These are phyloP conservation scores for Digitaria exilis DNA, from an alignment of 202 grass and related monocot genomes.

Conservation along the genomic window DNA sequence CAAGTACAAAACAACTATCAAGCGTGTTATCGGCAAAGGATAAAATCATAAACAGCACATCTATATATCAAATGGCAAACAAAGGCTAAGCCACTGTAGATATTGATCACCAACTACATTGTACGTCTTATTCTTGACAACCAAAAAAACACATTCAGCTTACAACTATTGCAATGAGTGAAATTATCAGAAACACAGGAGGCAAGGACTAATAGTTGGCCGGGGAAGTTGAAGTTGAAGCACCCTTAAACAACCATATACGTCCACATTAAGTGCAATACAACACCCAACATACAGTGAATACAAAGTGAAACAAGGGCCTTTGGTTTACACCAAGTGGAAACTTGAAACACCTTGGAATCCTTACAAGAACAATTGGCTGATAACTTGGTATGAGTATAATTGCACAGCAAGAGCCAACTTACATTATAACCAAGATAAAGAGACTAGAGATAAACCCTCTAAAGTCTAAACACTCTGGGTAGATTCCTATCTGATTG, in stretches of 20 bases:
- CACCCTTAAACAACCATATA: background rate
- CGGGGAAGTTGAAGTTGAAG: background rate
- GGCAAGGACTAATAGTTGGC: background rate
- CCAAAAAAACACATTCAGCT: background rate
- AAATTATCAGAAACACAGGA: background rate
- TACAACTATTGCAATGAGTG: background rate
- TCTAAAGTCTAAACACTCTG: conserved; percentile 12
- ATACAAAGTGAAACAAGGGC: background rate
- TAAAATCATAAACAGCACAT: background rate
- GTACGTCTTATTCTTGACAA: background rate
- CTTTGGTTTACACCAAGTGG: background rate
- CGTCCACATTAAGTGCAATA: background rate
- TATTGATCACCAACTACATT: background rate
- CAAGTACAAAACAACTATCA: background rate
- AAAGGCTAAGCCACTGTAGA: background rate
- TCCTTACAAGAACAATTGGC: background rate
- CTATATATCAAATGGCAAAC: background rate
- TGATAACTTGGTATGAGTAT: background rate
- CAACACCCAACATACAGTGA: background rate
- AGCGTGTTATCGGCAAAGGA: background rate
- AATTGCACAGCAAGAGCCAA: background rate
- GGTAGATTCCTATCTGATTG: background rate
- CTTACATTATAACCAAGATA: background rate
- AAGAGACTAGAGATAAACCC: background rate
- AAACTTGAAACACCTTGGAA: background rate